These are phyloP conservation scores for Dryas octopetala DNA, from an alignment of 306 rosid species.

Conservation along the genomic window DNA sequence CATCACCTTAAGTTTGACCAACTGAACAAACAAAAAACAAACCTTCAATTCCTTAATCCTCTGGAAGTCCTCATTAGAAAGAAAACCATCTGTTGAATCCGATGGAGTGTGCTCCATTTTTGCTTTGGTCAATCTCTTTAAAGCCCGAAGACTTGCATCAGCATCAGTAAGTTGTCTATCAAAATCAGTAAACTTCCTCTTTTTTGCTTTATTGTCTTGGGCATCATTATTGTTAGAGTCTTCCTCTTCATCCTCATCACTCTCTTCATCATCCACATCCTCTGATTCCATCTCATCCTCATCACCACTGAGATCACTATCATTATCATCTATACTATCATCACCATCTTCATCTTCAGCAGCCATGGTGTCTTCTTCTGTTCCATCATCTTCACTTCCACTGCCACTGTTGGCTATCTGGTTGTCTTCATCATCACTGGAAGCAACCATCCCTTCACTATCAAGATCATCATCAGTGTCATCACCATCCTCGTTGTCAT, in stretches of 20 bases:
- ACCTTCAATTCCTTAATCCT: slow-evolving; percentile 78
- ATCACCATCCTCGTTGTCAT: slow-evolving; percentile 38
- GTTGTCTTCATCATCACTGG: slow-evolving; percentile 44
- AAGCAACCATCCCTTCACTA: slow-evolving; percentile 38
- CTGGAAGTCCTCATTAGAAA: slow-evolving; percentile 81
- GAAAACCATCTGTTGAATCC: slow-evolving; percentile 66
- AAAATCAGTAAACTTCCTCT: slow-evolving; percentile 69
- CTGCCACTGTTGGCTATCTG: slow-evolving; percentile 35
- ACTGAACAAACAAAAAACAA: slow-evolving; percentile 1
- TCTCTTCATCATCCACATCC: slow-evolving; percentile 38
- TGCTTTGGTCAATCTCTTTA: slow-evolving; percentile 62
- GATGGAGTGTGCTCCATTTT: slow-evolving; percentile 16
- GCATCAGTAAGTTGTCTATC: slow-evolving; percentile 52
- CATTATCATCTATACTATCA: slow-evolving; percentile 34
- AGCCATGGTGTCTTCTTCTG: slow-evolving; percentile 23
- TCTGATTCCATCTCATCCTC: slow-evolving; percentile 35
- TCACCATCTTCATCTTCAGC: slow-evolving; percentile 42
- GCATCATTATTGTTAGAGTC: slow-evolving; percentile 15
- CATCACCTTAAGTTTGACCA: not conserved
- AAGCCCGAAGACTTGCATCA: slow-evolving; percentile 80
- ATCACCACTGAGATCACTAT: slow-evolving; percentile 31
- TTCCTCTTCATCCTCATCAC: slow-evolving; percentile 12
- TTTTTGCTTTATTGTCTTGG: slow-evolving; percentile 37
- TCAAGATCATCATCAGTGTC: slow-evolving; percentile 49
- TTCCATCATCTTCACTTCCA: slow-evolving; percentile 45